A percentile compares a stretch with the other conserved stretches of the same genome.
phyloP scores from a whole-genome alignment of 345 rosid species.

The Angophora floribunda region DNA sequence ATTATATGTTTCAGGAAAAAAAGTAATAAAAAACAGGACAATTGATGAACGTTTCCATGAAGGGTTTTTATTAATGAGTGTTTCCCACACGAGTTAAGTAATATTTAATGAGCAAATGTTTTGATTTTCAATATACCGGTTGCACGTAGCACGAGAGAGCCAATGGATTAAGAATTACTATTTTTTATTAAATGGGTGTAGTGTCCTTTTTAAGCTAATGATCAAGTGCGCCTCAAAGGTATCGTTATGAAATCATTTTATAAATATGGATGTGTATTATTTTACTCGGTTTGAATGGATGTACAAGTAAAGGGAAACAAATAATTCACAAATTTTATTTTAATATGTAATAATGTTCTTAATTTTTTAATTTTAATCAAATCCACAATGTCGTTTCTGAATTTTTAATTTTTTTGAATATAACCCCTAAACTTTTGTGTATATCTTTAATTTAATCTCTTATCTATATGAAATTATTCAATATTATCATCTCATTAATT shows the following conservation, averaged over 20 bases:
- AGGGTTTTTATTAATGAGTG: too few relatives aligned
- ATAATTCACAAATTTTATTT: rapidly evolving
- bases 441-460: too few relatives aligned
- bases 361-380: too few relatives aligned
- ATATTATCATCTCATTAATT: rapidly evolving
- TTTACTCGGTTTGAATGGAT: too few relatives aligned
- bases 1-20: rapidly evolving
- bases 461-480: rapidly evolving
- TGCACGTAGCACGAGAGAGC: neutral
- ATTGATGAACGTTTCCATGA: rapidly evolving
- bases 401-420: too few relatives aligned
- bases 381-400: rapidly evolving
- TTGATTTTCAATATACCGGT: too few relatives aligned
- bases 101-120: too few relatives aligned
- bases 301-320: too few relatives aligned
- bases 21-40: too few relatives aligned
- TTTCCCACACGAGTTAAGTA: rapidly evolving
- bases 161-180: neutral
- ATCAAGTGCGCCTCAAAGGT: rapidly evolving
- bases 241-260: rapidly evolving
- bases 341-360: too few relatives aligned
- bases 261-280: too few relatives aligned
- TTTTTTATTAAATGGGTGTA: neutral
- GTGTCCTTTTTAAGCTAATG: too few relatives aligned
- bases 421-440: rapidly evolving